These are phyloP conservation scores for Scytalidium lignicola DNA, from an alignment of 2,329 filamentous ascomycete genomes.

Conservation along the genomic window DNA sequence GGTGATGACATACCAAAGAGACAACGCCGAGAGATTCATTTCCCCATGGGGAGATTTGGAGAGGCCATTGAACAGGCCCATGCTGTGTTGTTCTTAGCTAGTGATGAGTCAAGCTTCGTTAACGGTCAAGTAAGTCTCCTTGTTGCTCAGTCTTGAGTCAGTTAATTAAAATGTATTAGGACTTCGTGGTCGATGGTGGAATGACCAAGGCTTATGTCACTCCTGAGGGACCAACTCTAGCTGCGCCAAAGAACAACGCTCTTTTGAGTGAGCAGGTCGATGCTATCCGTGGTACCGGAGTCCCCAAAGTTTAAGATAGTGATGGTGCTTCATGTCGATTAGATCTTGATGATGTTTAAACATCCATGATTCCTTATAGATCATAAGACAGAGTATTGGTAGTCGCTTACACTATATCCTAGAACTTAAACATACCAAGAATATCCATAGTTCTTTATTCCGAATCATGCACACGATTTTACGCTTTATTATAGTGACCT, in stretches of 20 bases:
- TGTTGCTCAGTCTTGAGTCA: not conserved
- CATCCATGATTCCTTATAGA: not conserved
- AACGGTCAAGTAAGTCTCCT: slow-evolving; percentile 52
- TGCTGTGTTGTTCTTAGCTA: slow-evolving; percentile 68
- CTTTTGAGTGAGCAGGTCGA: slow-evolving; percentile 27
- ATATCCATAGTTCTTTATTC: no score
- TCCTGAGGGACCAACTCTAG: slow-evolving; percentile 51
- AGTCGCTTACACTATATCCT: no score
- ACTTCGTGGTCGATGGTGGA: slow-evolving; percentile 93
- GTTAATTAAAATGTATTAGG: slow-evolving; percentile 35
- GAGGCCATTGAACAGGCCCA: slow-evolving; percentile 75
- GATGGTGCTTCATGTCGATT: not conserved
- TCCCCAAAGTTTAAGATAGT: not conserved
- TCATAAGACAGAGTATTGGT: no score
- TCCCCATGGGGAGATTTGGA: slow-evolving; percentile 69
- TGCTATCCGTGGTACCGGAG: slow-evolving; percentile 25
- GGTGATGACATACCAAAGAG: slow-evolving; percentile 68
- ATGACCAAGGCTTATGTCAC: slow-evolving; percentile 90
- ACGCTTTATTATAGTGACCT: no score
- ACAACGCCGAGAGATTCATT: slow-evolving; percentile 67
- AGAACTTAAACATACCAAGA: no score
- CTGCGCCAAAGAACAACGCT: slow-evolving; percentile 45
- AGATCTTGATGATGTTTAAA: not conserved
- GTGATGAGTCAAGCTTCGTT: slow-evolving; percentile 70
- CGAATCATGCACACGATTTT: no score